Evolutionary conservation across 2,329 filamentous ascomycete genomes (phyloP).

Genomic region (Aschersonia sp.): DNA sequence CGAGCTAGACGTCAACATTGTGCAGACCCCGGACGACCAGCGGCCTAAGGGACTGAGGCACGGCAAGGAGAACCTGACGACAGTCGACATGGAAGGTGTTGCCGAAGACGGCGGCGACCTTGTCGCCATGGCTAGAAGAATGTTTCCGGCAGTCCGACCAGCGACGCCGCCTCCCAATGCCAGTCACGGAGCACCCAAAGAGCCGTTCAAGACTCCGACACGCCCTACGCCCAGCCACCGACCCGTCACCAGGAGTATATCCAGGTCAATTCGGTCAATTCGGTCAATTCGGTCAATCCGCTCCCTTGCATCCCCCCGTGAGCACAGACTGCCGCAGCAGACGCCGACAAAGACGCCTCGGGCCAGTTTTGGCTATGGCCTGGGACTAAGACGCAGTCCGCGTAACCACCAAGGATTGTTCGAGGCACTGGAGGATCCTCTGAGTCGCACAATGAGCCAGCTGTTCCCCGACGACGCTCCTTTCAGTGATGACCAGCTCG

Average conservation of each 20-base stretch:
- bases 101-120: conserved; percentile 35
- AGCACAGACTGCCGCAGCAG: conserved; percentile 24
- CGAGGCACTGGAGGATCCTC: neutral
- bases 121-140: conserved; percentile 52
- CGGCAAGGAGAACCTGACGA: conserved; percentile 31
- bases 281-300: conserved; percentile 32
- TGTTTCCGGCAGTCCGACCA: conserved; percentile 21
- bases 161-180: conserved; percentile 37
- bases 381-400: conserved; percentile 26
- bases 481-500: no score
- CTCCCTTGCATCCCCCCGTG: conserved; percentile 25
- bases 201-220: conserved; percentile 46
- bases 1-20: conserved; percentile 38
- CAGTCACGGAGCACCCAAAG: conserved; percentile 22
- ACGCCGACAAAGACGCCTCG: conserved; percentile 34
- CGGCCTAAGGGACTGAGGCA: conserved; percentile 10
- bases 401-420: conserved; percentile 22
- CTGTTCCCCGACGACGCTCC: no score
- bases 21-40: conserved; percentile 26
- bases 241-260: conserved; percentile 46
- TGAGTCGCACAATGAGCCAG: no score
- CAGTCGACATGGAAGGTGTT: conserved; percentile 1
- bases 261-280: conserved; percentile 38
- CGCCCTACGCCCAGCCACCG: conserved; percentile 46
- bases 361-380: conserved; percentile 7